A percentile compares a stretch with the other conserved stretches of the same genome.
phyloP scores from a whole-genome alignment of 2,329 filamentous ascomycete species.

The Fusarium subtropicale region DNA sequence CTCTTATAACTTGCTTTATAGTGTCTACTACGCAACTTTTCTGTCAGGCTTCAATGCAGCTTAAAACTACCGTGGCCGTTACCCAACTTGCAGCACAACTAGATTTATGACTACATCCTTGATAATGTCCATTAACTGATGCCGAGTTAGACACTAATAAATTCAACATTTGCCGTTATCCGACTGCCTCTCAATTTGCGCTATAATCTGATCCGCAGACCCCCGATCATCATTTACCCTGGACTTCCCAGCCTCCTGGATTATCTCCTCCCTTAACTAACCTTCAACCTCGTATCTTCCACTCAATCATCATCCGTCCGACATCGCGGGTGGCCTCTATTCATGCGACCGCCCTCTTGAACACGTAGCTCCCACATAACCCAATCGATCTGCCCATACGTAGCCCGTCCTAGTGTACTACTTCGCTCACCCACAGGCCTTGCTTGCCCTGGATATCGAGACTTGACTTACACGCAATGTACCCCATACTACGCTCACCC shows the following conservation, averaged over 20 bases:
- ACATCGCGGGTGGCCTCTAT: constrained; percentile 42
- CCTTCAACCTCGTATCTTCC: constrained; percentile 25
- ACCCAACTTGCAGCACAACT: neutral
- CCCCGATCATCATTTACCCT: constrained; percentile 35
- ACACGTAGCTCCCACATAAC: constrained; percentile 33
- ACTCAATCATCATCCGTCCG: constrained; percentile 28
- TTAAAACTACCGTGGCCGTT: neutral
- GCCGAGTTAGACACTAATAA: neutral
- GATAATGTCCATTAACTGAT: neutral
- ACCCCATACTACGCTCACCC: constrained; percentile 16
- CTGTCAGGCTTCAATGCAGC: constrained; percentile 18
- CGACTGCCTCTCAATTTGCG: neutral
- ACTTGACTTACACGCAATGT: constrained; percentile 21
- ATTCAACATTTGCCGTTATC: neutral
- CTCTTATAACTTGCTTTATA: neutral
- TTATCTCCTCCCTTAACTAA: constrained; percentile 27
- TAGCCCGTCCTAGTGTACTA: neutral
- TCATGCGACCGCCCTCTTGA: constrained; percentile 42
- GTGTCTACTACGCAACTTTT: neutral
- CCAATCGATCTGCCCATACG: constrained; percentile 10
- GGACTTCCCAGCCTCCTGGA: constrained; percentile 44
- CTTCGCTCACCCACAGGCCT: neutral
- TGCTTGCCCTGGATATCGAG: neutral
- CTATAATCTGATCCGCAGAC: constrained; percentile 1
- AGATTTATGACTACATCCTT: neutral